phyloP scores from a whole-genome alignment of 176 grass and related monocot species.

The Carex parvula region DNA sequence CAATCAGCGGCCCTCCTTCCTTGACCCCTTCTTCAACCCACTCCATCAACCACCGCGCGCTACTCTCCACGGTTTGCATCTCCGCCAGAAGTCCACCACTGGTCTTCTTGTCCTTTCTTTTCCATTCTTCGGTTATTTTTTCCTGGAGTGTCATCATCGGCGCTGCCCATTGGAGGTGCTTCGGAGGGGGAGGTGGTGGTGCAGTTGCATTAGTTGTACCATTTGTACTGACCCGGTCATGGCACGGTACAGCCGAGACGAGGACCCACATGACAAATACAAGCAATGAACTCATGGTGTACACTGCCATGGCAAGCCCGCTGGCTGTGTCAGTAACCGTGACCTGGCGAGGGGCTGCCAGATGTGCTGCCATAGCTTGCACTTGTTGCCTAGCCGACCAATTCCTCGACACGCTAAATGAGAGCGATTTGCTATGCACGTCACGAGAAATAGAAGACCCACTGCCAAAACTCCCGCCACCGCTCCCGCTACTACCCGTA shows the following conservation, averaged over 20 bases:
- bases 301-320: slow-evolving; percentile 61
- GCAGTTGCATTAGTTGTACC: not conserved
- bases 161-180: slow-evolving; percentile 61
- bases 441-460: slow-evolving; percentile 2
- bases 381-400: slow-evolving; percentile 58
- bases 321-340: not conserved
- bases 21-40: slow-evolving; percentile 37
- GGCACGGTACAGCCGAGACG: slow-evolving; percentile 59
- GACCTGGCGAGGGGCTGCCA: slow-evolving; percentile 30
- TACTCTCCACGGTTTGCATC: slow-evolving; percentile 63
- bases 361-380: slow-evolving; percentile 65
- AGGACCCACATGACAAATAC: slow-evolving; percentile 78
- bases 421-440: slow-evolving; percentile 32
- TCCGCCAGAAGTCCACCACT: slow-evolving; percentile 51
- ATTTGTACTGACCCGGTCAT: slow-evolving; percentile 32
- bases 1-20: not conserved
- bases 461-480: not conserved
- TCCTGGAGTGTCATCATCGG: slow-evolving; percentile 66
- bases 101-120: slow-evolving; percentile 44
- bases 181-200: slow-evolving; percentile 39
- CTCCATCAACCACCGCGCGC: slow-evolving; percentile 44
- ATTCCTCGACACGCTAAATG: slow-evolving; percentile 70
- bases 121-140: slow-evolving; percentile 56
- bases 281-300: slow-evolving; percentile 88
- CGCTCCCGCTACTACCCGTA: not conserved